phyloP scores from a whole-genome alignment of 192 early-diverging fungal genomes.

The Rhizophagus sp. region DNA sequence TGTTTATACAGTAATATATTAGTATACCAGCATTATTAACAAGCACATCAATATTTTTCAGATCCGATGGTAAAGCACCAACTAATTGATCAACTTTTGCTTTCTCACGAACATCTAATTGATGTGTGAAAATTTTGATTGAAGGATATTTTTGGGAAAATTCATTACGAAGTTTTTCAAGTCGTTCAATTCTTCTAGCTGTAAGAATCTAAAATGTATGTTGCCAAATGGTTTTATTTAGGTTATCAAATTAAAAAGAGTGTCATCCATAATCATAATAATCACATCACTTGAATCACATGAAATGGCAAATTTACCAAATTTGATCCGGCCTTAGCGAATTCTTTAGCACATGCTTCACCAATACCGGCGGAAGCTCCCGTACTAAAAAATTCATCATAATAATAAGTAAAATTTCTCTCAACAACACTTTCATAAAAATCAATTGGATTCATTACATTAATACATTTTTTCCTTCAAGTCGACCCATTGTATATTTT shows the following conservation, averaged over 20 bases:
- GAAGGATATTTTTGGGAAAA: slow-evolving; percentile 48
- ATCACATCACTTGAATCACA: neutral
- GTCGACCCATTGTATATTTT: slow-evolving; percentile 25
- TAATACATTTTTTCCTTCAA: slow-evolving; percentile 39
- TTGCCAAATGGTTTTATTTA: no score
- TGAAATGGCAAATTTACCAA: slow-evolving; percentile 39
- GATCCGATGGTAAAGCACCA: slow-evolving; percentile 50
- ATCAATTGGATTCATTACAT: slow-evolving; percentile 29
- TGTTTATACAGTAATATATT: no score
- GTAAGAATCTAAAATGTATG: slow-evolving; percentile 48
- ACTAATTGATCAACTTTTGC: slow-evolving; percentile 52
- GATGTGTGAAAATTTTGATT: slow-evolving; percentile 59
- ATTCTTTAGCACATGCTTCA: slow-evolving; percentile 69
- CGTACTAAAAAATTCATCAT: slow-evolving; percentile 43
- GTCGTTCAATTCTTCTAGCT: slow-evolving; percentile 65
- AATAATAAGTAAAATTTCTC: neutral
- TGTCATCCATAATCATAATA: neutral
- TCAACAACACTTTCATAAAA: neutral
- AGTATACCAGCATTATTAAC: slow-evolving; percentile 85
- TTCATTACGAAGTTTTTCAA: slow-evolving; percentile 58
- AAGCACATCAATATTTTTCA: slow-evolving; percentile 72
- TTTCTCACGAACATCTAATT: slow-evolving; percentile 72
- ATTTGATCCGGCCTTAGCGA: slow-evolving; percentile 63
- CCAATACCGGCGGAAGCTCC: slow-evolving; percentile 76
- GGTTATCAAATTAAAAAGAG: no score